Conservation (phyloP, 805 yeast genomes). For the Tetrapisispora namnaoensis region DNA sequence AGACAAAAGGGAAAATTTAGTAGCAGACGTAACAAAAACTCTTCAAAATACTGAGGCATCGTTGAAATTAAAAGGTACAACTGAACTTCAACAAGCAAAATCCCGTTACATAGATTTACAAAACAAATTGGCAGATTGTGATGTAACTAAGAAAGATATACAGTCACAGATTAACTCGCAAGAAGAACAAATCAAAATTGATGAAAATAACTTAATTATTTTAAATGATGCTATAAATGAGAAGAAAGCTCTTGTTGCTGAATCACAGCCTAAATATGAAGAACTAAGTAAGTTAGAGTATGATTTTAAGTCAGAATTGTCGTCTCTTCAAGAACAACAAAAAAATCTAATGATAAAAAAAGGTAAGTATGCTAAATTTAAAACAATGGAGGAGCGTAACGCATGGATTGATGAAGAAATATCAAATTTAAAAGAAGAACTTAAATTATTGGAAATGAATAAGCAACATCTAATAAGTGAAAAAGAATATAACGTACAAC, state of each 20-base stretch:
- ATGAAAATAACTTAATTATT: conserved; percentile 19
- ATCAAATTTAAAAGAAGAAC: conserved; percentile 23
- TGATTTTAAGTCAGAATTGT: conserved; percentile 25
- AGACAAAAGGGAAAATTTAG: conserved; percentile 48
- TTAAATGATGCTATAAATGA: conserved; percentile 25
- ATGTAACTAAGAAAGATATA: conserved; percentile 38
- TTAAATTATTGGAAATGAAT: conserved; percentile 17
- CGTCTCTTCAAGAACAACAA: conserved; percentile 41
- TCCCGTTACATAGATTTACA: conserved; percentile 40
- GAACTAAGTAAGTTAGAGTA: conserved; percentile 34
- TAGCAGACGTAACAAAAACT: conserved; percentile 36
- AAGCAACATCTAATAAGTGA: conserved; percentile 9
- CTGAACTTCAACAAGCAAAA: conserved; percentile 49
- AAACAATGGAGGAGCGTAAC: conserved; percentile 49
- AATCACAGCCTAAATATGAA: conserved; percentile 35
- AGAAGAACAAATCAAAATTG: conserved; percentile 25
- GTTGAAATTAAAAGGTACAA: conserved; percentile 38
- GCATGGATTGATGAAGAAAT: conserved; percentile 54
- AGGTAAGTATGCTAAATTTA: conserved; percentile 55
- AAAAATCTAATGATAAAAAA: conserved; percentile 58
- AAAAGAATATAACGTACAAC: conserved; percentile 13
- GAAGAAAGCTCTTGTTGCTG: conserved; percentile 32
- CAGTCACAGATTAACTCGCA: conserved; percentile 29
- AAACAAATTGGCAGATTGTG: conserved; percentile 39
- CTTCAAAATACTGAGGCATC: conserved; percentile 40